phyloP scores from a whole-genome alignment of 1,284 basidiomycete species.

The Sutorius eximius region DNA sequence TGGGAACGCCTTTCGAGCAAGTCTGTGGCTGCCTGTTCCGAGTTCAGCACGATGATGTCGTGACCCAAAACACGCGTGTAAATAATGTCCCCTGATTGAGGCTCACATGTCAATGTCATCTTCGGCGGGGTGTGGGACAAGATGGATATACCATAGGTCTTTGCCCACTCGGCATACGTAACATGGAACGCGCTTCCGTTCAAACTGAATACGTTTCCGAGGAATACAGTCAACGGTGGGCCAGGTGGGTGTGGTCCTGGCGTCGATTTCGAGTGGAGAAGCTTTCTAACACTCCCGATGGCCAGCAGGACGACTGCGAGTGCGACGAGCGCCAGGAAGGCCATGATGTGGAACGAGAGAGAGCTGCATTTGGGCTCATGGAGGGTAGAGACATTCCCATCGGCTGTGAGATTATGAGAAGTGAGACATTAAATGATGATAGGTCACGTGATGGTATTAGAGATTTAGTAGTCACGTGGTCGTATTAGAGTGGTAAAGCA shows the following conservation, averaged over 20 bases:
- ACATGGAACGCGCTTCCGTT: background rate
- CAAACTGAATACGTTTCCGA: background rate
- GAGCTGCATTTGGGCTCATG: background rate
- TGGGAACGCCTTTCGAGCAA: slow-evolving; percentile 24
- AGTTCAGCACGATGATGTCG: slow-evolving; percentile 19
- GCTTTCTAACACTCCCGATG: slow-evolving; percentile 3
- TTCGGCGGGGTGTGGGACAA: background rate
- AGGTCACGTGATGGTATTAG: no score
- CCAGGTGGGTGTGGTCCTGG: background rate
- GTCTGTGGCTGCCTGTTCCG: slow-evolving; percentile 14
- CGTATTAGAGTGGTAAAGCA: background rate
- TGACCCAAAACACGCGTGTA: slow-evolving; percentile 9
- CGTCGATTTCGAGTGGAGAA: background rate
- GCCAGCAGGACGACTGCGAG: slow-evolving; percentile 7
- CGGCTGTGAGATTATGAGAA: background rate
- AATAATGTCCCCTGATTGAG: slow-evolving; percentile 10
- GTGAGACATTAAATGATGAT: background rate
- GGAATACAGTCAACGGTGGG: background rate
- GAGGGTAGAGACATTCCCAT: background rate
- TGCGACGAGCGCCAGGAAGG: background rate
- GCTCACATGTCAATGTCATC: background rate
- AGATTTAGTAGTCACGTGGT: no score
- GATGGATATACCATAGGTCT: background rate
- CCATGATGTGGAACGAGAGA: background rate
- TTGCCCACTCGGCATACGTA: background rate